Evolutionary conservation across 352 stramenopile genomes (phyloP), one percentile per base, ranked within the genome.

Genomic region (Phytophthora europaea): DNA sequence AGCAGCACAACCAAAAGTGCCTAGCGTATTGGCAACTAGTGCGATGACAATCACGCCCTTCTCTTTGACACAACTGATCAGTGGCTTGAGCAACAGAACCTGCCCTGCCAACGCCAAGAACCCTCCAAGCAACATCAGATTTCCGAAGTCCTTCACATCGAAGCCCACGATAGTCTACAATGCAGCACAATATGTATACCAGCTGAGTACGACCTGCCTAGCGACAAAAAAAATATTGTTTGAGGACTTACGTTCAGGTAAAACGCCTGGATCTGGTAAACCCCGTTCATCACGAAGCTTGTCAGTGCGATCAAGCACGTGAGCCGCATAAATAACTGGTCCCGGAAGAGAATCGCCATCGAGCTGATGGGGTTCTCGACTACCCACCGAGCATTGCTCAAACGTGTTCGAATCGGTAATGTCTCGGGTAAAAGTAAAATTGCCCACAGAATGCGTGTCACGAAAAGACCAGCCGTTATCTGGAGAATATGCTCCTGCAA

Each of bases 11-110:
- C 75, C 73, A 20, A 40, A 75, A 6, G 74, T 81, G 10, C 85
- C 78, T 23, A 89, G 1, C 22, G 85, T 84, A 38, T 67, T 81
- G 3, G 71, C 75, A 22, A 85, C 6, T 28, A 93, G 57, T 3
- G 85, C 78, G 31, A 93, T 78, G 34, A 93, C 69, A 61, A 95
- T 91, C 34, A 93, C 86, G 12, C 86, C 85, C 12, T 84, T 88
- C 57, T 95, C 86, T 50, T 75, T 78, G 20, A 89, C 67, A 13
- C 81, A 91, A 23, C 50, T 52, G 67, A 95, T 85, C 1, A 94
- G 45, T 4, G 83, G 81, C 8, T 84, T 88, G n/a, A 95, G 80
- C 15, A 93, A 40, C n/a, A 93, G 20, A 23, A 70, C 54, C 51
- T 95, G 88, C 6, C 85, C 80, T 15, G 91, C 13, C 43, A 95